Conservation (phyloP, 31 red algal species). For the Bonnemaisonia californica region DNA sequence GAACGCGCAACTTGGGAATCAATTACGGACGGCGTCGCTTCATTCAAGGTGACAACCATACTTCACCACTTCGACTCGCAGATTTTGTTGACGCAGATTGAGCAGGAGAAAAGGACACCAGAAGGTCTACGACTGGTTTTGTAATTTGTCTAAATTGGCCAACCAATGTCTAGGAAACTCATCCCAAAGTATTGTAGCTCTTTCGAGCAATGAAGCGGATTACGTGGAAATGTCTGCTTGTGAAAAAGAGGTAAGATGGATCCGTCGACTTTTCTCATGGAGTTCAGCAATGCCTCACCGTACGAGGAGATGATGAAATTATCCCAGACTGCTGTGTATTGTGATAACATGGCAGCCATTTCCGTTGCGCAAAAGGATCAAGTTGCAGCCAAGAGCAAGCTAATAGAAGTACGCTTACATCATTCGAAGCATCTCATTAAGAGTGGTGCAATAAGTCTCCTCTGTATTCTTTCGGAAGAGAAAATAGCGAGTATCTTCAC, state of each 20-base stretch:
- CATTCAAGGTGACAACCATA: too few species aligned
- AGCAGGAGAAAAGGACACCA: background rate
- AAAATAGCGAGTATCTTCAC: too few species aligned
- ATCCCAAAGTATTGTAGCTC: background rate
- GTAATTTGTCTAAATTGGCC: background rate
- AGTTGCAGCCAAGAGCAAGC: conserved; percentile 8
- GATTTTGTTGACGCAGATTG: background rate
- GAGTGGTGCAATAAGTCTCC: too few species aligned
- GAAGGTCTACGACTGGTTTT: background rate
- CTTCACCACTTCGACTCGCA: too few species aligned
- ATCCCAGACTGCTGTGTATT: background rate
- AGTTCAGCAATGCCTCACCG: too few species aligned
- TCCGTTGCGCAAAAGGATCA: conserved; percentile 5
- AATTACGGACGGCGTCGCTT: too few species aligned
- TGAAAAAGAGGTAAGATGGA: background rate
- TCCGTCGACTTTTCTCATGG: background rate
- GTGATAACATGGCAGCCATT: background rate
- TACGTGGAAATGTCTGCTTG: background rate
- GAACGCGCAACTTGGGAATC: background rate
- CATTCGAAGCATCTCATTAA: background rate
- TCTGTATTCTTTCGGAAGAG: too few species aligned
- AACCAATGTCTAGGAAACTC: background rate
- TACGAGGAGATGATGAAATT: background rate
- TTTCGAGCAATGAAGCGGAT: background rate
- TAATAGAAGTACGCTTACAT: background rate